Conservation (phyloP, 1,139 yeast species). For the Saccharomycopsis crataegensis region DNA sequence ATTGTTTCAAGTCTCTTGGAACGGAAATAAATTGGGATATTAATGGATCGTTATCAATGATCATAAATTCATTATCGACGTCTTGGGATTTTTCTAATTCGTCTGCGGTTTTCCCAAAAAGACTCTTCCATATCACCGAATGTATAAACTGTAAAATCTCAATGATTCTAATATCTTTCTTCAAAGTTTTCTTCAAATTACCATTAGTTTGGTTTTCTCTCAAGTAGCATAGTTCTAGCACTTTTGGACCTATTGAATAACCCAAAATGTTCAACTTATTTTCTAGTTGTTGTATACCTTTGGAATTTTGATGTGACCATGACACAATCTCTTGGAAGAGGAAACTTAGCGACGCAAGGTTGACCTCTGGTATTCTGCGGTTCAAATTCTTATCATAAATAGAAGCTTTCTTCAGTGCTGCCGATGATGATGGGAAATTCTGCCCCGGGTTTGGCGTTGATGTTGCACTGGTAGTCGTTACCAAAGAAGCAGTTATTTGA, state of each 20-base stretch:
- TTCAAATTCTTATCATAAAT: slow-evolving; percentile 65
- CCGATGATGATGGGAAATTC: slow-evolving; percentile 12
- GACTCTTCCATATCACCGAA: slow-evolving; percentile 70
- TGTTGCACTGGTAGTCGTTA: slow-evolving; percentile 2
- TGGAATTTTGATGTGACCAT: slow-evolving; percentile 55
- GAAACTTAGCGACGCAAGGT: slow-evolving; percentile 59
- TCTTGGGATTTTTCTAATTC: slow-evolving; percentile 86
- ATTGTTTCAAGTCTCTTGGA: slow-evolving; percentile 71
- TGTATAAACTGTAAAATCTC: slow-evolving; percentile 82
- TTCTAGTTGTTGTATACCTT: slow-evolving; percentile 74
- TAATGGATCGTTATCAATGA: slow-evolving; percentile 75
- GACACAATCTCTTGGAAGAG: slow-evolving; percentile 68
- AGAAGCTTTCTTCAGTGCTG: slow-evolving; percentile 23
- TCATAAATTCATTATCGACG: slow-evolving; percentile 72
- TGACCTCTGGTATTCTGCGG: slow-evolving; percentile 60
- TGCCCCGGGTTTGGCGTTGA: slow-evolving; percentile 3
- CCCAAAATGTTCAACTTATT: slow-evolving; percentile 70
- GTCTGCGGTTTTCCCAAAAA: slow-evolving; percentile 81
- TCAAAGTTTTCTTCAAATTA: slow-evolving; percentile 34
- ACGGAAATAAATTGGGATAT: slow-evolving; percentile 71
- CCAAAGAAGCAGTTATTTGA: neutral
- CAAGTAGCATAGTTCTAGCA: slow-evolving; percentile 49
- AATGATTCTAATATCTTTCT: slow-evolving; percentile 63
- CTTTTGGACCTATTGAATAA: slow-evolving; percentile 55
- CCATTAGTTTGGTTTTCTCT: slow-evolving; percentile 44